Percentiles rank a stretch among this genome's conserved stretches.
phyloP scores from a whole-genome alignment of 805 yeast genomes.

The Starmerella kuoi region DNA sequence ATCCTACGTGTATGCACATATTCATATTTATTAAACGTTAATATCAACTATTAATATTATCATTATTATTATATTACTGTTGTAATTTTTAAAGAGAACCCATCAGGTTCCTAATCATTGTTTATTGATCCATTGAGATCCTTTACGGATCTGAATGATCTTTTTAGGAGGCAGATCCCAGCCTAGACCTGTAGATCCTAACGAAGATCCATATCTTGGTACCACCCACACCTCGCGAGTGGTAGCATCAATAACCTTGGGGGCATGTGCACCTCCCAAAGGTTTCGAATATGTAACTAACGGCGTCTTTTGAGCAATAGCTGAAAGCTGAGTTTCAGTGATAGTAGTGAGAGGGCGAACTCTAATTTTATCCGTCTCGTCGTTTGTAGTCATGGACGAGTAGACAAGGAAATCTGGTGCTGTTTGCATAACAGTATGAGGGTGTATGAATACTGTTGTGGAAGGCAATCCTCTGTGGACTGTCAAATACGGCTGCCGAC shows the following conservation, averaged over 20 bases:
- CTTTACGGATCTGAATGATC: conserved; percentile 54
- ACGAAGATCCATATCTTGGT: conserved; percentile 76
- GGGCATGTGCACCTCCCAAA: conserved; percentile 78
- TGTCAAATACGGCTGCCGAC: conserved; percentile 44
- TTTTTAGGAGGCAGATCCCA: conserved; percentile 83
- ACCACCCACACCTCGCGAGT: conserved; percentile 81
- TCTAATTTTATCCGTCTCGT: conserved; percentile 39
- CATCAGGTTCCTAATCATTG: background rate
- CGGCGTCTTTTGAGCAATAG: conserved; percentile 60
- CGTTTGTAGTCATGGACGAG: conserved; percentile 48
- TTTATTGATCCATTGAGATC: conserved; percentile 50
- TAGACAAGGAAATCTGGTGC: conserved; percentile 77
- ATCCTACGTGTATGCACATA: too few species aligned
- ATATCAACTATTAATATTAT: too few species aligned
- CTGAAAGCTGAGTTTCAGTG: conserved; percentile 60
- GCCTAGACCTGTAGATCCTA: conserved; percentile 75
- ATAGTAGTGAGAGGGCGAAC: conserved; percentile 70
- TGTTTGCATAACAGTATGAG: conserved; percentile 50
- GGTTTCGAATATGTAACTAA: conserved; percentile 82
- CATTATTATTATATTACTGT: too few species aligned
- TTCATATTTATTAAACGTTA: too few species aligned
- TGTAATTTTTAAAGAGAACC: too few species aligned
- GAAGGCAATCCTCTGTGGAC: conserved; percentile 16
- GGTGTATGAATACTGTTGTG: conserved; percentile 54
- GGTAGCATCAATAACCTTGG: conserved; percentile 49